Evolutionary conservation across 2,329 filamentous ascomycete species (phyloP), one percentile per base, ranked within the genome.

Genomic region (Arthrinium phaeospermum): DNA sequence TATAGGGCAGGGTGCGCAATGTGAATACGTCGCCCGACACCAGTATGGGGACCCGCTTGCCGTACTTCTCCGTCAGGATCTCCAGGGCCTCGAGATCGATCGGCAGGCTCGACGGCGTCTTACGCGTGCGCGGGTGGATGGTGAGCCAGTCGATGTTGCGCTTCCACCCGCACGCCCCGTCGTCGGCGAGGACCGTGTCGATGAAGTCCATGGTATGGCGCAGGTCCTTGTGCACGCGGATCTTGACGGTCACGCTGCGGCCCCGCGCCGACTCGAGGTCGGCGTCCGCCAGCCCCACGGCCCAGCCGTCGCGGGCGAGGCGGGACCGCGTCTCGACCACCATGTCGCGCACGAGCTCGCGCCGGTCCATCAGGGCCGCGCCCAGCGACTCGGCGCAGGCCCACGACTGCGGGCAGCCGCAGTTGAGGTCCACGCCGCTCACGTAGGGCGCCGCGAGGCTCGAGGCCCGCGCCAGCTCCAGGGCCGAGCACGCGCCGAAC

Each of bases 391-490:
- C 90, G 57, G 91, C 88, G 77, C 92, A 92, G 0, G 92, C 91
- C 92, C 92, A 93, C 7, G 88, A 89, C 81, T 94, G 92, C 10
- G 92, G 92, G 77, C 92, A 94, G 14, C 92, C 92, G 80, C 92
- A 94, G 82, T 93, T 93, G 53, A 93, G 84, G 76, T 93, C 91
- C 3, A 93, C 87, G 74, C 92, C 92, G 76, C 87, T 87, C 70
- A 89, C 88, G 78, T 84, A 89, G 1, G 91, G 91, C 0, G 86
- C 88, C 2, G 90, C 89, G 68, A 93, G 86, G 30, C 87, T 85
- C 0, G 91, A 87, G 14, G 91, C 91, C 44, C 91, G 86, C 19
- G 89, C 85, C 64, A 93, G 85, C 78, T 94, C 92, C 4, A 85
- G 77, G 8, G 91, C 86, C 5, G 85, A 86, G 76, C 89, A 91